Percentiles rank a stretch among this genome's conserved stretches.
phyloP scores from a whole-genome alignment of 208 protist genomes.

The Phytomonas francai region DNA sequence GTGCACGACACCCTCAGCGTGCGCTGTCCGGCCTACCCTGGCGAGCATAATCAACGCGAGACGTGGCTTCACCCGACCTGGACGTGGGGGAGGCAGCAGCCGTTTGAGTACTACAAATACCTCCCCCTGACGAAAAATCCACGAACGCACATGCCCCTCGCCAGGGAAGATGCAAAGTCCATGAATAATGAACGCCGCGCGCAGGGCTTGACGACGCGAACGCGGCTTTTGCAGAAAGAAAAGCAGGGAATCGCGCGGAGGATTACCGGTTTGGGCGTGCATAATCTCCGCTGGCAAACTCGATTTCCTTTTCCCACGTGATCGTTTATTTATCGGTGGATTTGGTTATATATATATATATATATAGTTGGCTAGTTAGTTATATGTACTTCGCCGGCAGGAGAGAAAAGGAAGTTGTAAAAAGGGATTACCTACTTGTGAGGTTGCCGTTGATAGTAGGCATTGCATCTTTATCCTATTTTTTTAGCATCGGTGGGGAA shows the following conservation, averaged over 20 bases:
- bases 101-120: conserved; percentile 82
- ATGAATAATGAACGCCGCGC: conserved; percentile 84
- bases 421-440: background rate
- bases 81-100: conserved; percentile 84
- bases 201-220: conserved; percentile 71
- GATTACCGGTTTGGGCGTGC: conserved; percentile 58
- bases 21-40: conserved; percentile 59
- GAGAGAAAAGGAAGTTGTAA: background rate
- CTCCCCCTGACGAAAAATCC: conserved; percentile 68
- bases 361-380: no score
- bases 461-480: no score
- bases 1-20: conserved; percentile 74
- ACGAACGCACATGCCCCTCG: conserved; percentile 58
- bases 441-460: no score
- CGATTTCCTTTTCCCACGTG: conserved; percentile 73
- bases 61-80: conserved; percentile 82
- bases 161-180: conserved; percentile 65
- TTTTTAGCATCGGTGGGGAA: no score
- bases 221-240: conserved; percentile 49
- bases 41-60: conserved; percentile 72
- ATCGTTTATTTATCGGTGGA: conserved; percentile 1
- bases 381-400: background rate
- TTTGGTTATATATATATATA: no score
- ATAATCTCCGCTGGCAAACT: conserved; percentile 73
- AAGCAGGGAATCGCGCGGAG: conserved; percentile 56